These are phyloP conservation scores for Grosmannia penicillata DNA, from an alignment of 2,329 filamentous ascomycete genomes.

Conservation along the genomic window DNA sequence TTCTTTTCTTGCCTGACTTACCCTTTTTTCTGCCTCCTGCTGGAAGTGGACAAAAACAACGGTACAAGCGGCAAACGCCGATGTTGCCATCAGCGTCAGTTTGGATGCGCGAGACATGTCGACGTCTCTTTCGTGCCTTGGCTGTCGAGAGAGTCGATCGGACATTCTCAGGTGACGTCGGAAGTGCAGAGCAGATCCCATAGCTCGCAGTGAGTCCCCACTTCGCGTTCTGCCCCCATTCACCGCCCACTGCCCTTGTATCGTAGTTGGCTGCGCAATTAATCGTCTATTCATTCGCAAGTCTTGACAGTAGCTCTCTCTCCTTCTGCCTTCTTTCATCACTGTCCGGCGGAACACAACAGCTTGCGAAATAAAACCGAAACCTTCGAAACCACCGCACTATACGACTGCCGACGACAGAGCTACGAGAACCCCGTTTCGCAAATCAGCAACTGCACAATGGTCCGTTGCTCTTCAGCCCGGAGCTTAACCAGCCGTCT, in stretches of 20 bases:
- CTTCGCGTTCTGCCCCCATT: slow-evolving; percentile 3
- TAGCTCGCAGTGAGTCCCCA: background rate
- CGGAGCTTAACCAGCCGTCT: no score
- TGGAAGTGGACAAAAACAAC: slow-evolving; percentile 80
- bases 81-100: slow-evolving; percentile 65
- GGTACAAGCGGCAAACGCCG: slow-evolving; percentile 59
- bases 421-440: no score
- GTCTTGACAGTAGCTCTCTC: no score
- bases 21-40: slow-evolving; percentile 66
- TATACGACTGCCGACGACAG: no score
- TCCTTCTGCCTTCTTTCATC: no score
- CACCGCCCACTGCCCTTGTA: slow-evolving; percentile 4
- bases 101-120: slow-evolving; percentile 85
- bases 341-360: no score
- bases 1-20: no score
- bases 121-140: background rate
- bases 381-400: no score
- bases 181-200: background rate
- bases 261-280: slow-evolving; percentile 10
- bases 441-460: no score
- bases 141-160: background rate
- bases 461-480: no score
- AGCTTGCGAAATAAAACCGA: no score
- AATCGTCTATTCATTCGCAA: slow-evolving; percentile 1
- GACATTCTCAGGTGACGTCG: background rate